Evolutionary conservation across 371 early-diverging fungal genomes (phyloP).

Genomic region (Paraphysoderma sedebokerense): DNA sequence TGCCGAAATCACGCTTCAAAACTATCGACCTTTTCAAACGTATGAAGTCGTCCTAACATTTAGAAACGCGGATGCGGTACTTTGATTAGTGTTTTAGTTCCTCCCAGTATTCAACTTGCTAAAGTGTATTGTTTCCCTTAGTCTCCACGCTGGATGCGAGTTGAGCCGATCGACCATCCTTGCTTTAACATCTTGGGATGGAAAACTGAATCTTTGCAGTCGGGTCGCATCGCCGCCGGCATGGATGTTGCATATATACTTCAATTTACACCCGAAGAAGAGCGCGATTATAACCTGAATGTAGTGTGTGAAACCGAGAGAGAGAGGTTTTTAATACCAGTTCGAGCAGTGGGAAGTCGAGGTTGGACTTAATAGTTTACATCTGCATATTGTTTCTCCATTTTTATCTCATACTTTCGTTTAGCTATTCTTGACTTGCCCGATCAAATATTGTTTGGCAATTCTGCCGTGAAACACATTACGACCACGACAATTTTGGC

Average conservation of each 20-base stretch:
- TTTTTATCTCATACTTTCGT: not conserved
- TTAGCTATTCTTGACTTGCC: conserved; percentile 29
- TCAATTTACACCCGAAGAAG: conserved; percentile 25
- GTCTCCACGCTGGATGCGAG: conserved; percentile 18
- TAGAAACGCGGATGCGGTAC: conserved; percentile 32
- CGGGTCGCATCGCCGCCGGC: conserved; percentile 29
- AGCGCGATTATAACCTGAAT: conserved; percentile 18
- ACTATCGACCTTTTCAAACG: conserved; percentile 18
- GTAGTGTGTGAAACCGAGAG: conserved; percentile 32
- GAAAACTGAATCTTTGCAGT: conserved; percentile 14
- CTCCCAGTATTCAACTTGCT: not conserved
- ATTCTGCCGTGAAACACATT: conserved; percentile 18
- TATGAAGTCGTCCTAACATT: conserved; percentile 27
- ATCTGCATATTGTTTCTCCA: too few relatives aligned
- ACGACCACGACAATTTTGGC: conserved; percentile 16
- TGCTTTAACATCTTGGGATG: conserved; percentile 17
- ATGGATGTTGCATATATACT: conserved; percentile 28
- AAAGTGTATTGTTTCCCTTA: conserved; percentile 6
- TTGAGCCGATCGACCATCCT: conserved; percentile 22
- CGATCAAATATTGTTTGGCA: conserved; percentile 18
- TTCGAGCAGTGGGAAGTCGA: conserved; percentile 24
- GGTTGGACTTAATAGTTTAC: too few relatives aligned
- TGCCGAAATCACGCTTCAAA: conserved; percentile 18
- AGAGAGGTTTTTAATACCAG: conserved; percentile 31
- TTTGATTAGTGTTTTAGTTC: not conserved